Evolutionary conservation across 2,329 filamentous ascomycete species (phyloP), one percentile per base, ranked within the genome.

Genomic region (Cytospora chrysosperma): DNA sequence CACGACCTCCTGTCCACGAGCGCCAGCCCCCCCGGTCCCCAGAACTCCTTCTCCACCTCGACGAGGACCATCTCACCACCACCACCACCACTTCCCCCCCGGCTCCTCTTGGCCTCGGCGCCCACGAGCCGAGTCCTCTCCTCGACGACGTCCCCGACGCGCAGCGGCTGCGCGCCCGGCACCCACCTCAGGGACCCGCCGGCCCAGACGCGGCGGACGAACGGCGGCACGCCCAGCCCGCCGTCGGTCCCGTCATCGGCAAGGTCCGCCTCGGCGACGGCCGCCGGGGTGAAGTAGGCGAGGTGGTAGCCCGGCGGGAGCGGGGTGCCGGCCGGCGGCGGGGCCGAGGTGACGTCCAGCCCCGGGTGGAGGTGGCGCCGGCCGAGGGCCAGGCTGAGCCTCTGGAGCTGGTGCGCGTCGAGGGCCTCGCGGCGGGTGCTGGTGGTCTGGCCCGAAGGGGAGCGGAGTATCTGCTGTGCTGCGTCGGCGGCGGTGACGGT

Each of bases 131-230:
- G 59, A 4, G 75, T 70, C 59, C 71, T 54, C 66, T 61, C 68
- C 69, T 73, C 75, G 8, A 76, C 74, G 58, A 70, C 27, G 73
- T 79, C 82, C 1, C 85, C 86, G 1, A 88, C 80, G 2, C 77
- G 75, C 64, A 88, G 71, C 21, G 68, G 30, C n/a, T n/a, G n/a
- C 15, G 47, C 61, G 5, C 59, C 63, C 12, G 55, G n/a, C 55
- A 67, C 69, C 84, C 85, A 88, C 17, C 72, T 71, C 73, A 89
- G 83, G 62, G 78, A 76, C 0, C 87, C 87, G 1, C 86, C 87
- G 0, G 87, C 87, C 87, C 87, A 89, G 87, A 89, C 89, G 15
- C 87, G 78, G 32, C 86, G 74, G 2, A 85, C 87, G 63, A 88
- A 89, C 0, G 86, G 86, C 3, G 83, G 79, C 0, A 86, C 81